These are phyloP conservation scores for Globisporangium perplexum DNA, from an alignment of 352 stramenopile genomes.

Conservation along the genomic window DNA sequence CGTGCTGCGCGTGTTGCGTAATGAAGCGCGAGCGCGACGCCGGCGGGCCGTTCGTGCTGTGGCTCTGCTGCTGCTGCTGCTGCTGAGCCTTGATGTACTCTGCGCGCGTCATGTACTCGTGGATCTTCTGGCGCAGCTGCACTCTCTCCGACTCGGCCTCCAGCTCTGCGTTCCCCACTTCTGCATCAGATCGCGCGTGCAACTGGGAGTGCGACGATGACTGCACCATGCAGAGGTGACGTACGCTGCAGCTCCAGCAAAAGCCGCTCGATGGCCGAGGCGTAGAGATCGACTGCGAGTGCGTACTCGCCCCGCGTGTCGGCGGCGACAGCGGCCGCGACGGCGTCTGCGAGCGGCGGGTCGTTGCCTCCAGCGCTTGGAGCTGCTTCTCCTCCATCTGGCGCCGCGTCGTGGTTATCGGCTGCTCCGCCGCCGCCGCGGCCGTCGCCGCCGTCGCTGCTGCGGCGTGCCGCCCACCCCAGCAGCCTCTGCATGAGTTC, in stretches of 20 bases:
- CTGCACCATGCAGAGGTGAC: too few relatives aligned
- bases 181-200: not conserved
- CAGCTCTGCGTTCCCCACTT: constrained; percentile 20
- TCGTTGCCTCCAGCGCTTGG: not conserved
- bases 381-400: not conserved
- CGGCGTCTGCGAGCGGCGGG: not conserved
- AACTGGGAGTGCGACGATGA: too few relatives aligned
- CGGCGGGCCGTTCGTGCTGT: not conserved
- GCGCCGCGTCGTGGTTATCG: constrained; percentile 19
- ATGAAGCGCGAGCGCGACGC: constrained; percentile 28
- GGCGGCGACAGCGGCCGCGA: constrained; percentile 48
- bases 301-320: constrained; percentile 41
- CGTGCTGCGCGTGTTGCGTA: constrained; percentile 52
- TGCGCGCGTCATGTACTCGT: constrained; percentile 76
- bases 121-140: constrained; percentile 42
- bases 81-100: constrained; percentile 52
- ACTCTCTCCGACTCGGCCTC: constrained; percentile 26
- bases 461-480: constrained; percentile 4
- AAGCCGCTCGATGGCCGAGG: constrained; percentile 68
- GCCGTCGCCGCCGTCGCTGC: constrained; percentile 29
- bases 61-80: not conserved
- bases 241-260: constrained; percentile 53
- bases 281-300: constrained; percentile 65
- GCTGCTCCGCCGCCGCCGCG: constrained; percentile 47
- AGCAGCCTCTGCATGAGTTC: constrained; percentile 13